Percentiles rank a stretch among this genome's conserved stretches.
Evolutionary conservation across 2,329 filamentous ascomycete species (phyloP).

Genomic region (Fusarium beomiforme): DNA sequence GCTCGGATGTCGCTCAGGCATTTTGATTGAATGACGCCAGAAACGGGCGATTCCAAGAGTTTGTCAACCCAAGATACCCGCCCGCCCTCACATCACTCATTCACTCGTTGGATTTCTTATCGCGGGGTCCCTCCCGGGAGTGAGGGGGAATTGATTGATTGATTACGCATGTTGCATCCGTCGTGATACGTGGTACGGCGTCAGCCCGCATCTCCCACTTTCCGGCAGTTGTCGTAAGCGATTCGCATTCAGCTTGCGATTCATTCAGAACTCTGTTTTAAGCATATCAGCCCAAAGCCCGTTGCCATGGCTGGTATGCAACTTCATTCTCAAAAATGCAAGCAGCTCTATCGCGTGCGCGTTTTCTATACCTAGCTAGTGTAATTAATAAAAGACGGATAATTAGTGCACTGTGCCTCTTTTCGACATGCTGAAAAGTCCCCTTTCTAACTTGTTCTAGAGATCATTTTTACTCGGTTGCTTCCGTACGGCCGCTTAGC

Average conservation of each 20-base stretch:
- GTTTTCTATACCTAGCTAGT: neutral
- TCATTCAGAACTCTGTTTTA: neutral
- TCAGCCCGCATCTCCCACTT: neutral
- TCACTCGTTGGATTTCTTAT: too few relatives aligned
- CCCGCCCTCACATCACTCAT: neutral
- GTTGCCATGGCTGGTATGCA: neutral
- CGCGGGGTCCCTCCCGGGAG: too few relatives aligned
- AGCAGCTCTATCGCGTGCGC: neutral
- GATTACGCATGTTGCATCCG: too few relatives aligned
- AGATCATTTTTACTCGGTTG: neutral
- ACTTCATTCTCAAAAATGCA: neutral
- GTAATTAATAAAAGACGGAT: neutral
- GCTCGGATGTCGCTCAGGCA: neutral
- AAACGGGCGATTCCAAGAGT: neutral
- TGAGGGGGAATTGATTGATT: too few relatives aligned
- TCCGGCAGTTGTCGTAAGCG: constrained; percentile 12
- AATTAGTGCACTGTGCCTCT: neutral
- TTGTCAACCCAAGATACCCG: neutral
- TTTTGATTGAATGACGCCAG: neutral
- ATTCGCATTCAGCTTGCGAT: too few relatives aligned
- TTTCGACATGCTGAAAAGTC: neutral
- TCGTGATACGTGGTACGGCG: neutral
- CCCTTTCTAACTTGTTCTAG: neutral
- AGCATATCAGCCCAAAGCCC: neutral
- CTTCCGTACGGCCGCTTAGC: neutral